Evolutionary conservation across 2,329 filamentous ascomycete species (phyloP).

Genomic region (Colletotrichum zoysiae): DNA sequence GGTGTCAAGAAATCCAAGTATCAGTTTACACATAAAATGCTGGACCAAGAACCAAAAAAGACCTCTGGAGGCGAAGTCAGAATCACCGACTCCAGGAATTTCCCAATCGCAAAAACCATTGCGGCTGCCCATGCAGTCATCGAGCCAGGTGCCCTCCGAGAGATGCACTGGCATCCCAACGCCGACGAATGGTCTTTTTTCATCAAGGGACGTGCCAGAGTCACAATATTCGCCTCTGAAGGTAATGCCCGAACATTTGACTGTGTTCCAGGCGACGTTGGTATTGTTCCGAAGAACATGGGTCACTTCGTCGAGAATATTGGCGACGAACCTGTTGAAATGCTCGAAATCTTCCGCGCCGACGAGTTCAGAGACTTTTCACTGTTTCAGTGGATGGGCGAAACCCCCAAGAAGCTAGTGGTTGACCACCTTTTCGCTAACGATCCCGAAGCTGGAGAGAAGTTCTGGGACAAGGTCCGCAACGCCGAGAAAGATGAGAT

Average conservation of each 20-base stretch:
- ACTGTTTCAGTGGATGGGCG: slow-evolving; percentile 82
- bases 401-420: slow-evolving; percentile 76
- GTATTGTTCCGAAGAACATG: slow-evolving; percentile 81
- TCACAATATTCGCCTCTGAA: slow-evolving; percentile 80
- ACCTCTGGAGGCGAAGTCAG: slow-evolving; percentile 78
- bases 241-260: slow-evolving; percentile 80
- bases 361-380: slow-evolving; percentile 80
- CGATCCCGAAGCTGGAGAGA: slow-evolving; percentile 70
- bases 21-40: slow-evolving; percentile 79
- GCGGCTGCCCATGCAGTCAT: slow-evolving; percentile 80
- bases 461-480: slow-evolving; percentile 73
- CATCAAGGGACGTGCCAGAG: slow-evolving; percentile 76
- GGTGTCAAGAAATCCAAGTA: slow-evolving; percentile 75
- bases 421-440: slow-evolving; percentile 76
- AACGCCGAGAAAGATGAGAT: slow-evolving; percentile 71
- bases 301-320: slow-evolving; percentile 88
- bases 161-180: slow-evolving; percentile 87
- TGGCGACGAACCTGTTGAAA: slow-evolving; percentile 78
- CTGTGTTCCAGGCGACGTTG: slow-evolving; percentile 80
- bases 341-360: slow-evolving; percentile 81
- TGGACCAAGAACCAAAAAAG: slow-evolving; percentile 75
- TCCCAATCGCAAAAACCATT: slow-evolving; percentile 78
- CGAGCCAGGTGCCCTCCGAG: slow-evolving; percentile 77
- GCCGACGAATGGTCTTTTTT: slow-evolving; percentile 88
- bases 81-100: slow-evolving; percentile 80